phyloP scores from a whole-genome alignment of 2,329 filamentous ascomycete genomes.

The Gaeumannomyces sp. region DNA sequence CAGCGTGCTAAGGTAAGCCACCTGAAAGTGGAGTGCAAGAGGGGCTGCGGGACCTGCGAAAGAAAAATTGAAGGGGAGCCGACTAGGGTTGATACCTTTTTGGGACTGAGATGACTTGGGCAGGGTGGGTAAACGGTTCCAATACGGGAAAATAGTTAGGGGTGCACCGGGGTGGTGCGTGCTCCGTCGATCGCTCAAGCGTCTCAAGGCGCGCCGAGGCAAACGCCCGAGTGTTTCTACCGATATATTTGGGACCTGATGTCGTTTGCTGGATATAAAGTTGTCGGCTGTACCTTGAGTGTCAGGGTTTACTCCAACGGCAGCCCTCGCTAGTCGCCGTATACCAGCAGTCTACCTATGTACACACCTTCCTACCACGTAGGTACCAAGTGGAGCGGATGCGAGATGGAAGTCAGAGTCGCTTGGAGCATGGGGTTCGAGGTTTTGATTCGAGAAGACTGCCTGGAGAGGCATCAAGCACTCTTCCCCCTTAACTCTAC shows the following conservation, averaged over 20 bases:
- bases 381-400: neutral
- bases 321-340: too few species aligned
- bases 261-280: neutral
- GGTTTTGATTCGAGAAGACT: neutral
- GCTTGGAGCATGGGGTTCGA: neutral
- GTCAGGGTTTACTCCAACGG: neutral
- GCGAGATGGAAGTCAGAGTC: neutral
- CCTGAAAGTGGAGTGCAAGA: slow-evolving; percentile 1
- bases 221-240: neutral
- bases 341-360: too few species aligned
- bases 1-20: slow-evolving; percentile 2
- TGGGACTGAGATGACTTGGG: neutral
- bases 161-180: neutral
- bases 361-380: too few species aligned
- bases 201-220: neutral
- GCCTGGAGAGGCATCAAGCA: neutral
- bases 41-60: neutral
- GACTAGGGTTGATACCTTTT: neutral
- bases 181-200: neutral
- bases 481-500: neutral
- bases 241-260: too few species aligned
- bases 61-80: slow-evolving; percentile 1
- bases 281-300: neutral
- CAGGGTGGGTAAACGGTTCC: neutral
- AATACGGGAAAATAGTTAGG: neutral